Evolutionary conservation across 768 basidiomycete species (phyloP), one percentile per base, ranked within the genome.

Genomic region (Mrakia hoshinonis): DNA sequence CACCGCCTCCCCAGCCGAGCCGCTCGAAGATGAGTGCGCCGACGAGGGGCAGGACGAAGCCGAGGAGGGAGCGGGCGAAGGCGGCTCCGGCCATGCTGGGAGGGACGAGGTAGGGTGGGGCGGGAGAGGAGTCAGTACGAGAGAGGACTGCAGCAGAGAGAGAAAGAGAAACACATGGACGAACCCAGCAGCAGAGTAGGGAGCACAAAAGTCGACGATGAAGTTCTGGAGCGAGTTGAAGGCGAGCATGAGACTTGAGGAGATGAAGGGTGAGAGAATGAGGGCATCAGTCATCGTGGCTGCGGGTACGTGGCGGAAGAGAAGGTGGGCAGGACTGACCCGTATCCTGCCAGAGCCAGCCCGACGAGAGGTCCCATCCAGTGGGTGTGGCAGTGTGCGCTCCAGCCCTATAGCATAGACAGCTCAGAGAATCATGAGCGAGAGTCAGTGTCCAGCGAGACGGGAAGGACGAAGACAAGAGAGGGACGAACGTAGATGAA

Each of bases 221-320:
- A 67, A 73, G 60, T 61, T 73, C 39, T 73, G 72, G 22, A 73
- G 22, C 1, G 48, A 38, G 52, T 73, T 73, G 72, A 73, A 73
- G 26, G 66, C 26, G n/a, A 73, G 61, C 72, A 73, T 73, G 15
- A 73, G 61, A 15, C 68, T 55, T n/a, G n/a, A n/a, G n/a, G n/a
- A n/a, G n/a, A n/a, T n/a, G n/a, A n/a, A n/a, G n/a, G n/a, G 58
- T 12, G 22, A 24, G 49, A 36, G 20, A 2, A 29, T 47, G 2
- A 15, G 7, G 22, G 31, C 7, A 29, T 43, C 43, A 43, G 43
- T 43, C 6, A 43, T n/a, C n/a, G n/a, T n/a, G n/a, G n/a, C n/a
- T 43, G 7, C 43, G 43, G 43, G 15, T 7, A 15, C 24, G 55
- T 11, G 55, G 34, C 29, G 22, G 29, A 55, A 31, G 54, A 31